A percentile compares a stretch with the other conserved stretches of the same genome.
These are phyloP conservation scores for Irpex lacteus DNA, from an alignment of 1,284 basidiomycete species.

Conservation along the genomic window DNA sequence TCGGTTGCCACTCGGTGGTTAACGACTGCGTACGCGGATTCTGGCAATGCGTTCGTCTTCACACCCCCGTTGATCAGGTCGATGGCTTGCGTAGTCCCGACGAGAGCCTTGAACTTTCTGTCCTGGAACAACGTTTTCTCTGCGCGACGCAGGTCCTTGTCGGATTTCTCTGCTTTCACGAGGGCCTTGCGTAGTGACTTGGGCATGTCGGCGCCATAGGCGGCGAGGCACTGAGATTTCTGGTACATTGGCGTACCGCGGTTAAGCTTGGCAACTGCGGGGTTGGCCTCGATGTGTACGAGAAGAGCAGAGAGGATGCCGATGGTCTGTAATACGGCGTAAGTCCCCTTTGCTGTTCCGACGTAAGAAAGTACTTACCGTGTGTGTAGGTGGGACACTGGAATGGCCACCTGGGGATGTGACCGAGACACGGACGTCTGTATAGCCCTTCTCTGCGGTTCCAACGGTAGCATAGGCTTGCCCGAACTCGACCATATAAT, in stretches of 20 bases:
- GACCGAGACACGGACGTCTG: conserved; percentile 54
- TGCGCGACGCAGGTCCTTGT: conserved; percentile 39
- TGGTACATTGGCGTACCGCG: conserved; percentile 45
- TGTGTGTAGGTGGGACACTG: conserved; percentile 56
- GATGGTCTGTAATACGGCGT: conserved; percentile 38
- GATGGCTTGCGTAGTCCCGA: conserved; percentile 60
- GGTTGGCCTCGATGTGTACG: conserved; percentile 47
- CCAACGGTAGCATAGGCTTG: conserved; percentile 45
- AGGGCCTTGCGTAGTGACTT: conserved; percentile 36
- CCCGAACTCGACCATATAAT: conserved; percentile 34
- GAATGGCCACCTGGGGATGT: conserved; percentile 66
- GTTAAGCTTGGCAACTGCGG: conserved; percentile 35
- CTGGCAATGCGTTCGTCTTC: conserved; percentile 61
- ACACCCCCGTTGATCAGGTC: conserved; percentile 60
- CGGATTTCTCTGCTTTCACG: conserved; percentile 33
- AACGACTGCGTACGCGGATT: conserved; percentile 48
- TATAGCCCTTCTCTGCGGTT: conserved; percentile 61
- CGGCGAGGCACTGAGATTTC: conserved; percentile 41
- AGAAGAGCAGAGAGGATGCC: conserved; percentile 53
- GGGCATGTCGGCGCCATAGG: conserved; percentile 43
- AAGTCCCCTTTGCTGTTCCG: not conserved
- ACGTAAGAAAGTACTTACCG: conserved; percentile 31
- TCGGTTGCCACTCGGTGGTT: conserved; percentile 52
- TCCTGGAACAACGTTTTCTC: conserved; percentile 37
- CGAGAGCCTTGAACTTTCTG: conserved; percentile 29